These are phyloP conservation scores for Ilex aquifolium DNA, from an alignment of 257 asterid species.

Conservation along the genomic window DNA sequence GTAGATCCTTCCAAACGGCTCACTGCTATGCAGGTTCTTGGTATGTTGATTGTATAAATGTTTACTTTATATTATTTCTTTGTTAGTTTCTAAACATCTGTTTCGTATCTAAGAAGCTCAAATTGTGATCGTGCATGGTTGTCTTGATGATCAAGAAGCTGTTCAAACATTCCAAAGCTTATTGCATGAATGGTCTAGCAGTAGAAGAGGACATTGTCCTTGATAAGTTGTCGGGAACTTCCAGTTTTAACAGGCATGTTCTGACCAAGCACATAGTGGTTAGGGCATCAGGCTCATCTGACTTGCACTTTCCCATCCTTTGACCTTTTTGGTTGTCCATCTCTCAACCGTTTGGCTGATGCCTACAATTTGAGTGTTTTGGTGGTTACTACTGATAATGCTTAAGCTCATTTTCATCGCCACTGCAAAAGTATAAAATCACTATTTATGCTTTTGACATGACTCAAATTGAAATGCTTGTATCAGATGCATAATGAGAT, in stretches of 20 bases:
- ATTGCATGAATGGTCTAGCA: no score
- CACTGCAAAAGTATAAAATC: no score
- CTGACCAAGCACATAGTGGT: not conserved
- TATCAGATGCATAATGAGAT: not conserved
- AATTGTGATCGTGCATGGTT: not conserved
- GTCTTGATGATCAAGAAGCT: not conserved
- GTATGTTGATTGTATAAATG: conserved; percentile 17
- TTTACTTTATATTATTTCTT: not conserved
- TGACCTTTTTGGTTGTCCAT: no score
- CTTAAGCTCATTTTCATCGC: no score
- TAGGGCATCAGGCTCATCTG: not conserved
- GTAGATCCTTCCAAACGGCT: conserved; percentile 43
- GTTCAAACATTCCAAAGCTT: not conserved
- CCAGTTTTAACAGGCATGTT: no score
- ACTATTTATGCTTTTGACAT: no score
- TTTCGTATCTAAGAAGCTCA: not conserved
- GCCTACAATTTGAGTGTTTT: not conserved
- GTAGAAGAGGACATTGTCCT: no score
- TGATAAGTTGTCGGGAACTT: no score
- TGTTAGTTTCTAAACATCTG: not conserved
- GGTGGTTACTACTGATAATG: not conserved
- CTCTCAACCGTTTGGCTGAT: not conserved
- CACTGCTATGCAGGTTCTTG: conserved; percentile 44
- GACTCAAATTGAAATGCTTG: no score
- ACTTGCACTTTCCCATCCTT: not conserved